Evolutionary conservation across 2,329 filamentous ascomycete genomes (phyloP), one percentile per base, ranked within the genome.

Genomic region (Berkeleyomyces rouxiae): DNA sequence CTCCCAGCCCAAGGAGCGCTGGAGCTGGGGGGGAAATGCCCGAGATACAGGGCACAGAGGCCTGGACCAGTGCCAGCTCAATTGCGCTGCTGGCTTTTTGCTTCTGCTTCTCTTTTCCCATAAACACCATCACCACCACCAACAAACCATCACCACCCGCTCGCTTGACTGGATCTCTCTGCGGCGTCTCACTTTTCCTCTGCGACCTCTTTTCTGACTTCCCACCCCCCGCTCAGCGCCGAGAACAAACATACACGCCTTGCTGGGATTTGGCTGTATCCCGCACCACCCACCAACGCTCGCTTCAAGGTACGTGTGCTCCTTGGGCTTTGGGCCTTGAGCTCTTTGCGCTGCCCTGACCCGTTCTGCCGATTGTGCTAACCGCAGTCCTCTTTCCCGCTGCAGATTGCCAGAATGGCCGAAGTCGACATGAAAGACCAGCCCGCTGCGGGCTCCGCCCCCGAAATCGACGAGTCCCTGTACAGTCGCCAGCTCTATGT

Each of bases 401-500:
- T 36, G 13, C 66, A 82, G 79, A 77, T 76, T 68, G 72, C 74
- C 66, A 82, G 78, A 69, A 78, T 80, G 69, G 74, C 78, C 67
- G 78, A 82, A 72, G 76, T 82, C 74, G 81, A 85, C 71, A 78
- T 84, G 67, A 63, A 63, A 62, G 64, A 65, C 58, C 59, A 59
- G 59, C 57, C 64, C 47, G 79, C 82, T 43, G 77, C 78, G 62
- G 72, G 78, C 46, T 79, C 78, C 67, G 74, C 74, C 64, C 76
- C 71, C 71, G 83, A 85, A 67, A 87, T 87, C 76, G 84, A 87
- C 69, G 84, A 87, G 72, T 84, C 83, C 63, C 82, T 87, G 68
- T 87, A 87, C 77, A 87, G 84, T 72, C 80, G 84, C 71, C 84
- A 87, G 75, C 84, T 87, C 68, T 87, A 87, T 71, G 84, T 86